Base-by-base conservation (phyloP, 2,329 filamentous ascomycete species). In the Nigrospora sphaerica region DNA sequence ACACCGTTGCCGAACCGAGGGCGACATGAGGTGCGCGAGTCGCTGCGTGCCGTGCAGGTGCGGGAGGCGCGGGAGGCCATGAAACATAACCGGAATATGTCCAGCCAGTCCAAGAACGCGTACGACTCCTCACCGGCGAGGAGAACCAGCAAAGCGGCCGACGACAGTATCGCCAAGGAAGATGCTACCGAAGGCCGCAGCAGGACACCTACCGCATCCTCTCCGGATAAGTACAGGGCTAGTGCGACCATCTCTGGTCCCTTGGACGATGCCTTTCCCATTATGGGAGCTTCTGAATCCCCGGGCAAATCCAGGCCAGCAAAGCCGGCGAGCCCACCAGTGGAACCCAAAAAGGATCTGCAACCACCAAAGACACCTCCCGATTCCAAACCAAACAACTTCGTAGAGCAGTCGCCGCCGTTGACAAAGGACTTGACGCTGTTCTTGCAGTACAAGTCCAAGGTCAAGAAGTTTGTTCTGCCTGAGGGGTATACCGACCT, bases 361-460 rank as follows among this genome's bases (percentile, higher is more conserved):
- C 35, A 52, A 44, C 43, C 31, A 36, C 63, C 59, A 37, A 54
- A 62, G 52, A 64, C 60, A 31, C 69, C 70, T 1, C 68, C 68
- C 3, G 71, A 75, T 42, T 64, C 70, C 49, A 78, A 74, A 46
- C 70, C 74, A 28, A 71, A 74, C 44, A 75, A 75, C 37, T 81
- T 80, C 52, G 64, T 69, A 18, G 83, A 85, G 37, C 73, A 75
- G 44, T 86, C 86, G 0, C 89, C 88, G 10, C 83, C 86, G 33
- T 73, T 71, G 14, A 85, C 83, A 10, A 95, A 95, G 62, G 90
- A 96, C 55, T 74, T 98, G 43, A 97, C 92, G 0, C 71, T 98
- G 35, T 98, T 97, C 63, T 67, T 97, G 50, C 92, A 97, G 66
- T 96, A 97, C 70, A 95, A 95, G 63, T 93, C 86, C 57, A 93